Evolutionary conservation across 139 green algal genomes (phyloP).

Genomic region (Picochlorum sp.): DNA sequence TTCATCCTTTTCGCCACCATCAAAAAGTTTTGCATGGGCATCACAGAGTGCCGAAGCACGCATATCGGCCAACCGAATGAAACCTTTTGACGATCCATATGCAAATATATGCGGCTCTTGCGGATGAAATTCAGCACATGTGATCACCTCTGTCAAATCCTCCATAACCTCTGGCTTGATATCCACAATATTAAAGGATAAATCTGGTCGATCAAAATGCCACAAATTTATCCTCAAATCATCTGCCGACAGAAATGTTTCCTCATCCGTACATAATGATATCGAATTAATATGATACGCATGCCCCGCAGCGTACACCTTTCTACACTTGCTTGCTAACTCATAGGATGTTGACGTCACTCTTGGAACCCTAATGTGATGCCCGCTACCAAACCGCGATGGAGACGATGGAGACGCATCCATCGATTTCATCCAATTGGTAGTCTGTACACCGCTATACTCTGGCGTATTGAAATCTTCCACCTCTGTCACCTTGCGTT

Average conservation of each 20-base stretch:
- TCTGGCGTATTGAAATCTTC: conserved; percentile 70
- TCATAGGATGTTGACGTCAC: conserved; percentile 29
- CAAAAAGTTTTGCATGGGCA: conserved; percentile 68
- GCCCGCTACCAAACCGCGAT: background rate
- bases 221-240: conserved; percentile 94
- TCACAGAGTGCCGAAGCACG: conserved; percentile 83
- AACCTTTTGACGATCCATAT: conserved; percentile 91
- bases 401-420: conserved; percentile 2
- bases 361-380: conserved; percentile 28
- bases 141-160: conserved; percentile 99
- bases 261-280: conserved; percentile 74
- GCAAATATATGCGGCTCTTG: conserved; percentile 82
- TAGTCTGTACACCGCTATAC: too few species aligned
- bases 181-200: conserved; percentile 96
- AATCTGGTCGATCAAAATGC: conserved; percentile 84
- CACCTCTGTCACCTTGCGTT: conserved; percentile 74
- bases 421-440: background rate
- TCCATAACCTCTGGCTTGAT: conserved; percentile 99
- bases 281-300: conserved; percentile 99
- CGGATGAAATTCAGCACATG: conserved; percentile 89
- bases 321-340: conserved; percentile 54
- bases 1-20: conserved; percentile 50
- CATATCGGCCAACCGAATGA: conserved; percentile 91
- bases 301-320: conserved; percentile 86
- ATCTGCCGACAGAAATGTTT: conserved; percentile 94